A percentile compares a stretch with the other conserved stretches of the same genome.
These are phyloP conservation scores for Monilinia fructicola DNA, from an alignment of 2,329 filamentous ascomycete genomes.

Conservation along the genomic window DNA sequence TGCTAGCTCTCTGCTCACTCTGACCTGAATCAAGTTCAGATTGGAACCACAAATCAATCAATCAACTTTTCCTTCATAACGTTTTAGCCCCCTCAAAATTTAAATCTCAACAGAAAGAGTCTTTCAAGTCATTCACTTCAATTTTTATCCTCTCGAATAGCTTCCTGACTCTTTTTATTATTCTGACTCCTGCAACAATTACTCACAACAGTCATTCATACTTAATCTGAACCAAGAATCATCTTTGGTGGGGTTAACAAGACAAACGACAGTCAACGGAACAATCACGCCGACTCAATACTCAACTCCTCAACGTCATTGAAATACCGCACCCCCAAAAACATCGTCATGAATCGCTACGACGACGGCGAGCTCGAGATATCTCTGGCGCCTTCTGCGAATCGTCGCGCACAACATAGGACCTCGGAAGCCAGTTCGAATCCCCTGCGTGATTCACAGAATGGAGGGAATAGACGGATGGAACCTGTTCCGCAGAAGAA, in stretches of 20 bases:
- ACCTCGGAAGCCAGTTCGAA: slow-evolving; percentile 38
- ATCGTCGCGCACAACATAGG: slow-evolving; percentile 51
- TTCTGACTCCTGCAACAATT: slow-evolving; percentile 4
- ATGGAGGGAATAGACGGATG: slow-evolving; percentile 31
- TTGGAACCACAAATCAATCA: slow-evolving; percentile 11
- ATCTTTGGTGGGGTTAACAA: slow-evolving; percentile 21
- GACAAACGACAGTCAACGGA: slow-evolving; percentile 19
- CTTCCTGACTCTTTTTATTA: background rate
- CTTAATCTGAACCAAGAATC: slow-evolving; percentile 7
- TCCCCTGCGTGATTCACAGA: slow-evolving; percentile 31
- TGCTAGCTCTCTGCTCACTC: too few relatives aligned
- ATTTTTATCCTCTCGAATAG: background rate
- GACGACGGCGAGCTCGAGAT: slow-evolving; percentile 84
- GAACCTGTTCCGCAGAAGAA: slow-evolving; percentile 45
- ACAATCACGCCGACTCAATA: slow-evolving; percentile 6
- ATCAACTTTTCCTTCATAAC: slow-evolving; percentile 1
- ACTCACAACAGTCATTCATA: slow-evolving; percentile 8
- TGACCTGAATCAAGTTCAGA: background rate
- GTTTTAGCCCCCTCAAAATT: background rate
- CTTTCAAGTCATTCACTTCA: slow-evolving; percentile 8
- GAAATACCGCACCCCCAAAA: background rate
- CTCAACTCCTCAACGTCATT: slow-evolving; percentile 3
- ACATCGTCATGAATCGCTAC: slow-evolving; percentile 44
- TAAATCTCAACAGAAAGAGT: background rate
- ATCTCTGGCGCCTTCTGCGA: slow-evolving; percentile 65